Evolutionary conservation across 2,329 filamentous ascomycete species (phyloP), one percentile per base, ranked within the genome.

Genomic region (Massarina eburnea): DNA sequence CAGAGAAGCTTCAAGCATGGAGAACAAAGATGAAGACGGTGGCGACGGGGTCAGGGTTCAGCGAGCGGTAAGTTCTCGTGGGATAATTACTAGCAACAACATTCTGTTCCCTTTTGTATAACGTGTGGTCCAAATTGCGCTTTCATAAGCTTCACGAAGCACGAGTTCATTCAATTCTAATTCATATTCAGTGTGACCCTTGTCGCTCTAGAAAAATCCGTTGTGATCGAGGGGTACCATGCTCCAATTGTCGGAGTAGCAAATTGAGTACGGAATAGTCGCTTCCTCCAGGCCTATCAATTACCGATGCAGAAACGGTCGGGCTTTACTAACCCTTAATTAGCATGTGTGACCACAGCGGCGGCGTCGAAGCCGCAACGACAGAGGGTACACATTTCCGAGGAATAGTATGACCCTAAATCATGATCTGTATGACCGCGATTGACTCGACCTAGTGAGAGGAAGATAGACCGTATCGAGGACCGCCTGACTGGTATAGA

Each of bases 391-490:
- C 66, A 68, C 42, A 68, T 70, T 14, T 67, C 65, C 12, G 64
- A 68, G 45, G 62, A 68, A 58, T 70, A 70, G 67, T 70, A 58
- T 43, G 62, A 57, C 20, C 34, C 5, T 27, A 7, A 2, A 9
- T 14, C 32, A 9, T 27, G 14, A 9, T 5, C 24, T 9, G 12
- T 17, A 10, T 20, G 8, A 20, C 10, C n/a, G 33, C n/a, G 4
- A 29, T 26, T 32, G 14, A 36, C n/a, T 14, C 29, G 7, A 8
- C 4, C 3, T 32, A 79, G 76, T 61, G 78, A 80, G 57, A 74
- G 70, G 55, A 79, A 80, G 58, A 77, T 80, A 39, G 77, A 80
- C 48, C 57, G 73, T 10, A 79, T 80, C 40, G 76, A 79, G 53
- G 71, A 76, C 22, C 72, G 77, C 14, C 62, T 80, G 8, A 68